Evolutionary conservation across 345 rosid genomes (phyloP).

Genomic region (Crucihimalaya himalaica): DNA sequence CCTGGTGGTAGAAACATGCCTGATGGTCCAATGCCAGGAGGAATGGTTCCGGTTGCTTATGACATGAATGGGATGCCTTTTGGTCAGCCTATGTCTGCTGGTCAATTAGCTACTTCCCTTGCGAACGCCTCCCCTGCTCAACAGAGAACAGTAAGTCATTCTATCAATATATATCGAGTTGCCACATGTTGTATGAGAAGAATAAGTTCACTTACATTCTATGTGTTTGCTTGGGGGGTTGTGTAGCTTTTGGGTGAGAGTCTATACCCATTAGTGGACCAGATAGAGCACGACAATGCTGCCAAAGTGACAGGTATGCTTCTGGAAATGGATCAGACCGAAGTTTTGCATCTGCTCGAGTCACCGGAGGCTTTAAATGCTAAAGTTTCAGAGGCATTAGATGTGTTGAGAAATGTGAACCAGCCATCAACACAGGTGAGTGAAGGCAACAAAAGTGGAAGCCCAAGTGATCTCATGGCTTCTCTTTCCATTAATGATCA

Average conservation of each 20-base stretch:
- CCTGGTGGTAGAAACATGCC: conserved; percentile 85
- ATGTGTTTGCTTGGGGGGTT: background rate
- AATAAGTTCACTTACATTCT: background rate
- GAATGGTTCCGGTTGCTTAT: conserved; percentile 73
- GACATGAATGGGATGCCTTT: conserved; percentile 67
- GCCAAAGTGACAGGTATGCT: conserved; percentile 88
- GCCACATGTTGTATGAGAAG: background rate
- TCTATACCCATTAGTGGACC: conserved; percentile 71
- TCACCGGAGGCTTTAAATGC: conserved; percentile 76
- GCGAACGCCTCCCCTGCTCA: conserved; percentile 68
- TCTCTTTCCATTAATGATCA: conserved; percentile 60
- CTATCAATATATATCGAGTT: background rate
- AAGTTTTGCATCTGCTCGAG: conserved; percentile 73
- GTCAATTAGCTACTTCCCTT: conserved; percentile 70
- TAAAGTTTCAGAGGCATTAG: conserved; percentile 76
- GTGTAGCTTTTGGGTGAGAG: conserved; percentile 69
- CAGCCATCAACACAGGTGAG: conserved; percentile 47
- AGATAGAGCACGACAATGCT: conserved; percentile 69
- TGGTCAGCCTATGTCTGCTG: conserved; percentile 56
- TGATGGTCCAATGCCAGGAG: conserved; percentile 72
- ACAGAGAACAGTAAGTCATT: conserved; percentile 66
- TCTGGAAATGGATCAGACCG: conserved; percentile 80
- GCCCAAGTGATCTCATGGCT: conserved; percentile 57
- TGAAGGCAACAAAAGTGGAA: conserved; percentile 41
- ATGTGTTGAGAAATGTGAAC: conserved; percentile 62